A percentile compares a stretch with the other conserved stretches of the same genome.
phyloP scores from a whole-genome alignment of 1,139 yeast species.

The Saccharomyces uvarum region DNA sequence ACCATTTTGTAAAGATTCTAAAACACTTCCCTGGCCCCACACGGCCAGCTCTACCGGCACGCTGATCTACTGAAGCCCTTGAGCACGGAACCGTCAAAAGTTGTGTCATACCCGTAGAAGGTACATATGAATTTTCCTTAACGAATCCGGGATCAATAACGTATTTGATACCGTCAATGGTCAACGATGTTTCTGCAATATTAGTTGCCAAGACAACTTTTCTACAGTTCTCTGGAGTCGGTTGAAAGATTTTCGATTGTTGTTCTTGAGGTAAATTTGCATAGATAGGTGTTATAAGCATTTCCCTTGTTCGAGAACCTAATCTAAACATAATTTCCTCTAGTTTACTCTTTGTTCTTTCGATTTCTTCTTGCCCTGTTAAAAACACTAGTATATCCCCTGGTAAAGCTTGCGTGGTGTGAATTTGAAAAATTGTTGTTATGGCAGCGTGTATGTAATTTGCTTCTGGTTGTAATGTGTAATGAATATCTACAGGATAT shows the following conservation, averaged over 20 bases:
- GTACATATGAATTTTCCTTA: conserved; percentile 76
- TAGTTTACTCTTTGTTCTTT: conserved; percentile 64
- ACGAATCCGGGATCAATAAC: conserved; percentile 93
- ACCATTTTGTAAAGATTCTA: conserved; percentile 79
- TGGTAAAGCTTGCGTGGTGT: conserved; percentile 54
- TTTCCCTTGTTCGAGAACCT: conserved; percentile 54
- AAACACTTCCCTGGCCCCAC: conserved; percentile 94
- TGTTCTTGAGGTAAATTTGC: conserved; percentile 82
- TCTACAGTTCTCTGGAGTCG: conserved; percentile 69
- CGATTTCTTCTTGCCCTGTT: conserved; percentile 94
- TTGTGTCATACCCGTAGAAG: conserved; percentile 83
- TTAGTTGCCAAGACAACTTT: conserved; percentile 94
- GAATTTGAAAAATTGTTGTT: conserved; percentile 73
- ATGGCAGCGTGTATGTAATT: conserved; percentile 84
- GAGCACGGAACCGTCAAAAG: conserved; percentile 82
- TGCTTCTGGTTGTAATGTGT: conserved; percentile 82
- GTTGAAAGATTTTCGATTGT: conserved; percentile 74
- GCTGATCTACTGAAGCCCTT: conserved; percentile 88
- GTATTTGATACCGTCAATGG: conserved; percentile 82
- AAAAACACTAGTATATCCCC: conserved; percentile 90
- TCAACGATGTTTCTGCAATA: conserved; percentile 92
- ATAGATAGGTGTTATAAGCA: conserved; percentile 80
- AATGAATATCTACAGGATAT: conserved; percentile 80
- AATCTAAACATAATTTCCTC: conserved; percentile 57
- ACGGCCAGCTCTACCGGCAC: conserved; percentile 97